Evolutionary conservation across 2,329 filamentous ascomycete genomes (phyloP), one percentile per base, ranked within the genome.

Genomic region (Beauveria caledonica): DNA sequence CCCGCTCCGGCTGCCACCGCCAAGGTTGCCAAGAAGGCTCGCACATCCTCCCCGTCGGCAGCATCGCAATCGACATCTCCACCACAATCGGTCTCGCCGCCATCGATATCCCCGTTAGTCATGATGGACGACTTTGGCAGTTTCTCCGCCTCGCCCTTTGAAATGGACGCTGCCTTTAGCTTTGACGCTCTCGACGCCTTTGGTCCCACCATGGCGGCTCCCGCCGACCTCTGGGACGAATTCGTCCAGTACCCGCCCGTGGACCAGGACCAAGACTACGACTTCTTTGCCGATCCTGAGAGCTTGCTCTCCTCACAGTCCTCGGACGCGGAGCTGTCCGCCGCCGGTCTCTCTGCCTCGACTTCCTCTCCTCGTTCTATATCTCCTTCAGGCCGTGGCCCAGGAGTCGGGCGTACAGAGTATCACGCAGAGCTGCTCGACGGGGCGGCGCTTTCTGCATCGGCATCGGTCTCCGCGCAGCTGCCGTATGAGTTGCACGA

Each of bases 211-310:
- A 62, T 62, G 23, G 36, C 46, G 27, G 55, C 45, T 29, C 27
- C 58, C 25, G 10, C 60, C 19, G 73, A 79, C 50, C 62, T 66
- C 11, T 80, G 78, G 75, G 74, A 78, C 48, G 74, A 81, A 53
- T 79, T 80, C 63, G 67, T 81, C 36, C 71, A 76, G 39, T 79
- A 76, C 62, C 74, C 78, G 57, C 62, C 73, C 13, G 63, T 67
- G 51, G 71, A 69, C 29, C 48, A 64, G n/a, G 67, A 69, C n/a
- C 67, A 70, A 51, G 73, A 77, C 63, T 77, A 77, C 67, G 74
- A 80, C 70, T 77, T 80, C 70, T 76, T 77, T 70, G 69, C 72
- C 62, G 75, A 80, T 60, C 72, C 74, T 3, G 70, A 74, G 27
- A 72, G 72, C 62, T 73, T 74, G 68, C 70, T 78, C 64, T 77